These are phyloP conservation scores for Linderniella brevidens DNA, from an alignment of 257 asterid species.

Conservation along the genomic window DNA sequence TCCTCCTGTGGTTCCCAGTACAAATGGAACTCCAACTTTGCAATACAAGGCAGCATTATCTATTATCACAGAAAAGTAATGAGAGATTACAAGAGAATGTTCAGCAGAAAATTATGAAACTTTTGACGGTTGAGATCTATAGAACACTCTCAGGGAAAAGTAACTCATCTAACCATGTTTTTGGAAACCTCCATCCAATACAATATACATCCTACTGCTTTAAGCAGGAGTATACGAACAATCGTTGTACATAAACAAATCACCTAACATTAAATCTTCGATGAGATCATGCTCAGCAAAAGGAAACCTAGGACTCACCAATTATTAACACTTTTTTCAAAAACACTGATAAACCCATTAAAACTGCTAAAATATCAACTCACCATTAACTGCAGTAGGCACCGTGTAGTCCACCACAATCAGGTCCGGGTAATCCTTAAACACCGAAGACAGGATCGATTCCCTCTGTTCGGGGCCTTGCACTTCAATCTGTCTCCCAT, in stretches of 20 bases:
- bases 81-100: background rate
- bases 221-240: too few species aligned
- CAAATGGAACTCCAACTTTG: constrained; percentile 94
- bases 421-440: constrained; percentile 44
- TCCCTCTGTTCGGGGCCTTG: constrained; percentile 57
- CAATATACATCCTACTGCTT: too few species aligned
- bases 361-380: background rate
- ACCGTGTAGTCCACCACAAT: constrained; percentile 77
- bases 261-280: too few species aligned
- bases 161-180: too few species aligned
- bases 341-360: background rate
- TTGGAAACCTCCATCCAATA: too few species aligned
- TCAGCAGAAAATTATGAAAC: too few species aligned
- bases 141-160: too few species aligned
- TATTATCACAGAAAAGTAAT: constrained; percentile 13
- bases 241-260: too few species aligned
- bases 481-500: constrained; percentile 54
- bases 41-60: constrained; percentile 77
- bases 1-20: constrained; percentile 97
- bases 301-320: too few species aligned
- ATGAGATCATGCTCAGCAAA: too few species aligned
- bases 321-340: background rate
- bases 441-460: constrained; percentile 26
- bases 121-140: too few species aligned
- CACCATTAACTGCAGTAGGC: constrained; percentile 82